Evolutionary conservation across 176 grass and related monocot genomes (phyloP), one percentile per base, ranked within the genome.

Genomic region (Urochloa ruziziensis): DNA sequence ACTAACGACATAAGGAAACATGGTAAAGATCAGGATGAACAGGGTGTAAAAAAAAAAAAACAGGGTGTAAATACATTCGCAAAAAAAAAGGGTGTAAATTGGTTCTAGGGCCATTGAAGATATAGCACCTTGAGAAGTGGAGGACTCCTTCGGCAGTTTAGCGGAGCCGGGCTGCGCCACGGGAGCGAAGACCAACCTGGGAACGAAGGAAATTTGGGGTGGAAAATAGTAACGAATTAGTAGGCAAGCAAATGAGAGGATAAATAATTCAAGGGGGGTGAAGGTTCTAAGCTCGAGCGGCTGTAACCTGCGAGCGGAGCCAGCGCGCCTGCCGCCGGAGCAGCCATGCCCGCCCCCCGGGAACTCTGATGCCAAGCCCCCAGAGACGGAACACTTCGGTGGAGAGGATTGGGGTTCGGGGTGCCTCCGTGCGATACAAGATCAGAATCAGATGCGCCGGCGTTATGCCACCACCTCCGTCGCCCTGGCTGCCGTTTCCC

Each of bases 91-190:
- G n/a, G n/a, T n/a, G n/a, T n/a, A n/a, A n/a, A 43, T 13, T 44
- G 27, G 44, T 62, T 47, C 43, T 46, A 43, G 28, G 28, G 64
- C 44, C 16, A 10, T n/a, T 2, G 25, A 56, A 63, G 53, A 42
- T 6, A 70, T 35, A 34, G 4, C 34, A 83, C 89, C 74, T 83
- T 80, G 62, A 79, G 60, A 18, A 69, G 33, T 3, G 74, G 49
- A 53, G 74, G 67, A 17, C 40, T 86, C 61, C 24, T 69, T 25
- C 39, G 5, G 51, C 67, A 27, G 40, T 6, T 27, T 27, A 5
- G 2, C 8, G 32, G 2, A 28, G 42, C 18, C 3, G 10, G 51
- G 4, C 21, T 67, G 74, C 52, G 2, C 34, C 52, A 54, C 9
- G 40, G 80, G 42, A 44, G 42, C 32, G 33, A 61, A 54, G 62